Conservation (phyloP, 2,329 filamentous ascomycete species). For the Aspergillus pseudoterreus region DNA sequence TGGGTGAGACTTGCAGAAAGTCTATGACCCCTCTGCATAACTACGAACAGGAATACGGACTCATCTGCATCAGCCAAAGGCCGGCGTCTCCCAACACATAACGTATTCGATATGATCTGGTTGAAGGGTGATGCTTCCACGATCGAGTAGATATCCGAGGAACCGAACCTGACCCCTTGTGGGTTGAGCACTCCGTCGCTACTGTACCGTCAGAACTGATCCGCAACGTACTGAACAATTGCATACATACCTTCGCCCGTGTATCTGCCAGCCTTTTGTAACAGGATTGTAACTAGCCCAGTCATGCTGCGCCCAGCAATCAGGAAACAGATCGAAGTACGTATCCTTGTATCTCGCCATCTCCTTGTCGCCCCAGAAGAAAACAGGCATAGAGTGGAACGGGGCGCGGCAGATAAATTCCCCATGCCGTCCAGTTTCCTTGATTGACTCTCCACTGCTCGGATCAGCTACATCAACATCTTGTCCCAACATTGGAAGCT, state of each 20-base stretch:
- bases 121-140: constrained; percentile 41
- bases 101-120: constrained; percentile 11
- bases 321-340: constrained; percentile 25
- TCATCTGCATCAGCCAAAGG: background rate
- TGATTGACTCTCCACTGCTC: constrained; percentile 31
- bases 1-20: background rate
- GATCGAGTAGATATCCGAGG: constrained; percentile 70
- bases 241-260: constrained; percentile 35
- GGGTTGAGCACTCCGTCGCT: constrained; percentile 76
- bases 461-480: constrained; percentile 46
- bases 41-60: background rate
- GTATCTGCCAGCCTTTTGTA: constrained; percentile 42
- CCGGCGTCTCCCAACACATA: constrained; percentile 1
- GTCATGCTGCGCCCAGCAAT: constrained; percentile 41
- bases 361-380: constrained; percentile 51
- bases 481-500: constrained; percentile 53
- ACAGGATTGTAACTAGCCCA: constrained; percentile 41
- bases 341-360: constrained; percentile 49
- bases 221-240: background rate
- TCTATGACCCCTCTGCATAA: background rate
- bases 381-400: constrained; percentile 74
- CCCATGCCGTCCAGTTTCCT: constrained; percentile 55
- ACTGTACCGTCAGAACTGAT: no score
- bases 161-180: constrained; percentile 73
- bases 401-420: constrained; percentile 68